Evolutionary conservation across 768 basidiomycete genomes (phyloP), one percentile per base, ranked within the genome.

Genomic region (Flagelloscypha sp.): DNA sequence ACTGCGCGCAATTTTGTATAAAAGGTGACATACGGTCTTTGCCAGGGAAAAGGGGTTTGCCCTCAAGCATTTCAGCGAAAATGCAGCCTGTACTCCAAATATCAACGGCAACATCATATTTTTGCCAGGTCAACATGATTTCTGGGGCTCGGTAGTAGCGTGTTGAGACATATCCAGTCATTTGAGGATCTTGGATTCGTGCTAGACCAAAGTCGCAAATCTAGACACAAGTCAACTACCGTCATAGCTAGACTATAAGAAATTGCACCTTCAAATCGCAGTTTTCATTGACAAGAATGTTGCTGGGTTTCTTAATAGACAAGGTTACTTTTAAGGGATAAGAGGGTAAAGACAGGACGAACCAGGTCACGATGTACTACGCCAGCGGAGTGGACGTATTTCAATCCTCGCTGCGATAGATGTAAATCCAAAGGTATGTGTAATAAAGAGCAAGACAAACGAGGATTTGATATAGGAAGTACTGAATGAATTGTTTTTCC

Each of bases 51-150:
- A 99, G 66, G 0, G 95, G 94, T 56, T 97, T 97, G 21, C 95
- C 95, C 57, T 97, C 93, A 32, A 99, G 64, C 95, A 99, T 99
- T 68, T 99, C 95, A 5, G 95, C 95, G 52, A 99, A 97, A 58
- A 99, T 98, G 66, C 95, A 99, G 5, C 93, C 95, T 8, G 93
- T 92, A 53, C 88, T 93, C 95, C 95, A 98, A 55, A 98, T 94
- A 57, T 99, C 95, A 43, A 99, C 95, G 33, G 94, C 95, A 38
- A 97, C 93, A 58, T 98, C 94, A 64, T 99, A 99, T 67, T 98
- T 98, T 61, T 99, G 95, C 95, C 95, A 99, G 24, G 95, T 99
- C 55, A 99, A 73, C 95, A 99, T 99, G 65, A 99, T 99, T 62
- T 99, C 95, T 5, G 95, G 95, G 5, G 95, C 95, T 34, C 95